Evolutionary conservation across 768 basidiomycete species (phyloP).

Genomic region (Hemileccinum impolitum): DNA sequence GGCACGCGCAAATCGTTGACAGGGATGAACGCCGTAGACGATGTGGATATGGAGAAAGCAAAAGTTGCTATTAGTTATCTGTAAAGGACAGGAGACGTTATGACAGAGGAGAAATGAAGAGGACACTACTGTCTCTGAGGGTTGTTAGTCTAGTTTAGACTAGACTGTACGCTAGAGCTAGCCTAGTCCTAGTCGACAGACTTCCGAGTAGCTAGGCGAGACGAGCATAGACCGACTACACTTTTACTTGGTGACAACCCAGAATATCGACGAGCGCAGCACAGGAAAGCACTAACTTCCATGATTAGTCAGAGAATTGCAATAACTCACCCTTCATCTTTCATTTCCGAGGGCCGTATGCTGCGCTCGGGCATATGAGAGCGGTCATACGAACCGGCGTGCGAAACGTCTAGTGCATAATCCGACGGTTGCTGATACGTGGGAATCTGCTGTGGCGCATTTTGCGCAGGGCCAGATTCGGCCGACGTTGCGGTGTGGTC

Average conservation of each 20-base stretch:
- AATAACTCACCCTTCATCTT: slow-evolving; percentile 92
- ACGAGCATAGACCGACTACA: slow-evolving; percentile 44
- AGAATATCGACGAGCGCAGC: slow-evolving; percentile 23
- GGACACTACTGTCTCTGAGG: slow-evolving; percentile 71
- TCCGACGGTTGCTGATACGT: slow-evolving; percentile 72
- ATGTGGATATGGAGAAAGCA: slow-evolving; percentile 37
- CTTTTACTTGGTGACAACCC: slow-evolving; percentile 28
- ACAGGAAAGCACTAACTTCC: slow-evolving; percentile 3
- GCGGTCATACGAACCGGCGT: slow-evolving; percentile 41
- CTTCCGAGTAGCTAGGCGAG: slow-evolving; percentile 44
- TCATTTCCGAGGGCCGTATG: slow-evolving; percentile 85
- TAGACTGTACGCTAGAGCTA: slow-evolving; percentile 78
- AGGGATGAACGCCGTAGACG: slow-evolving; percentile 26
- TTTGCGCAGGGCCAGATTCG: slow-evolving; percentile 34
- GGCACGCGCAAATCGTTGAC: slow-evolving; percentile 25
- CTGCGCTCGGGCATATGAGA: slow-evolving; percentile 54
- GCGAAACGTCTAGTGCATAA: slow-evolving; percentile 38
- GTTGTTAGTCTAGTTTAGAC: slow-evolving; percentile 77
- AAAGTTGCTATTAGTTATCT: slow-evolving; percentile 76
- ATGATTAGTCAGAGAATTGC: slow-evolving; percentile 8
- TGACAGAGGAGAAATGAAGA: slow-evolving; percentile 53
- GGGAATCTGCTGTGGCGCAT: slow-evolving; percentile 65
- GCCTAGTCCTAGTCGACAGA: slow-evolving; percentile 66
- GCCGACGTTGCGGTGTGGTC: slow-evolving; percentile 6
- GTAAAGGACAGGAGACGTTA: slow-evolving; percentile 62